These are phyloP conservation scores for Trametes meyenii DNA, from an alignment of 768 basidiomycete species.

Conservation along the genomic window DNA sequence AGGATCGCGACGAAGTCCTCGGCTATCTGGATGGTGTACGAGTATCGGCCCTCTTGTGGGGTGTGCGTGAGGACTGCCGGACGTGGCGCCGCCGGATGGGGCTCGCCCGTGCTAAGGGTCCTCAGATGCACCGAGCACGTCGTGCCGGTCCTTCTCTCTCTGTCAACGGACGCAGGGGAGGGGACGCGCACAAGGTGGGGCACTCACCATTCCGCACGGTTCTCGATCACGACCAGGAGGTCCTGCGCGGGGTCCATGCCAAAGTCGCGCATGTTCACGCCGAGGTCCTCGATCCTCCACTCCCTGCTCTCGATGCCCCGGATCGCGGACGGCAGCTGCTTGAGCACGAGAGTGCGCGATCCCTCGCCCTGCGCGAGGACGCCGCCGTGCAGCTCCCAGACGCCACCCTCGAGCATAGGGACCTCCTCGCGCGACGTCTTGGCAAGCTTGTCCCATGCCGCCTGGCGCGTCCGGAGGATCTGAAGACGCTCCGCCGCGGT, in stretches of 20 bases:
- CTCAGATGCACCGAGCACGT: conserved; percentile 41
- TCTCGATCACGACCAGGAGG: conserved; percentile 56
- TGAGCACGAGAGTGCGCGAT: conserved; percentile 43
- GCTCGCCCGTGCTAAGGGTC: conserved; percentile 46
- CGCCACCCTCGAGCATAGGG: conserved; percentile 44
- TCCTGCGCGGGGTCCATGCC: conserved; percentile 70
- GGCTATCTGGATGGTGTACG: conserved; percentile 58
- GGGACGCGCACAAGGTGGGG: background rate
- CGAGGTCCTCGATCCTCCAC: conserved; percentile 44
- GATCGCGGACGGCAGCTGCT: conserved; percentile 50
- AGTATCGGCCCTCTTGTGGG: conserved; percentile 14
- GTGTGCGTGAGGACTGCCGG: conserved; percentile 34
- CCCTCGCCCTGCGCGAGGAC: conserved; percentile 49
- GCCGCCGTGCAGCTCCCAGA: conserved; percentile 64
- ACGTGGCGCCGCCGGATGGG: conserved; percentile 47
- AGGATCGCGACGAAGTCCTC: conserved; percentile 55
- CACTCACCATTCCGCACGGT: conserved; percentile 20
- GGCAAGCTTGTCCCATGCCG: conserved; percentile 25
- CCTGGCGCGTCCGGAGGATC: conserved; percentile 36
- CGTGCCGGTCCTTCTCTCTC: background rate
- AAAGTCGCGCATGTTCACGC: conserved; percentile 54
- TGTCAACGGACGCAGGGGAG: background rate
- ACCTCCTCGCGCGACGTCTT: conserved; percentile 29
- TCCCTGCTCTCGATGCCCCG: conserved; percentile 48
- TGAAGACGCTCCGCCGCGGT: conserved; percentile 40